A percentile compares a stretch with the other conserved stretches of the same genome.
Conservation (phyloP, 257 asterid genomes). For the Solanum bulbocastanum region DNA sequence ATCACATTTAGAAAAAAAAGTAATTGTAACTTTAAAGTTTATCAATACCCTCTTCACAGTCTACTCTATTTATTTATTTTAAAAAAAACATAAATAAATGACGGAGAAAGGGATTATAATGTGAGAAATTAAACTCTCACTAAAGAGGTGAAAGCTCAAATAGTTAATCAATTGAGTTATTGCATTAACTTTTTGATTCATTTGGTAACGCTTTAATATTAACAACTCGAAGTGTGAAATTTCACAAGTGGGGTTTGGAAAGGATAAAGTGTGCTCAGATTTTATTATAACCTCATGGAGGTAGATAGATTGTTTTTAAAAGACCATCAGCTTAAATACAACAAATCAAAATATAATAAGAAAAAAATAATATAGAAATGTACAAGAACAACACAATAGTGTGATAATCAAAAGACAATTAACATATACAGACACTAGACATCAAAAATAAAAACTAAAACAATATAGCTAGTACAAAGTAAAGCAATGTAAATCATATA, state of each 20-base stretch:
- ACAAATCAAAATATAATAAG: background rate
- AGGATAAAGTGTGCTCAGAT: fast-evolving
- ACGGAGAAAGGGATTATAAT: background rate
- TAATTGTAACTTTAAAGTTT: background rate
- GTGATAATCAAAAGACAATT: no score
- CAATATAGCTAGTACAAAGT: background rate
- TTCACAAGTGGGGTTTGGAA: no score
- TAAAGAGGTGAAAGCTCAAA: fast-evolving
- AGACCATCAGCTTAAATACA: fast-evolving
- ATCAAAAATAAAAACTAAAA: background rate
- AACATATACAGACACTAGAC: background rate
- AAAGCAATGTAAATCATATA: background rate
- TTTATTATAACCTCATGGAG: no score
- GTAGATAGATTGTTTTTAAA: no score
- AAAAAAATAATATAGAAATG: no score
- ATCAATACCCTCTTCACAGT: background rate
- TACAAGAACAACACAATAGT: no score
- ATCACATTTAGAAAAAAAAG: background rate
- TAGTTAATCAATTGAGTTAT: background rate
- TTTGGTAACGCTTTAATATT: background rate
- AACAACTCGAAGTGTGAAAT: background rate
- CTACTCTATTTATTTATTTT: background rate
- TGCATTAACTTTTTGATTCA: background rate
- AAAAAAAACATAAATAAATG: background rate
- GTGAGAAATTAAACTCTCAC: background rate